phyloP scores from a whole-genome alignment of 2,329 filamentous ascomycete species.

The Fusarium heterosporum region DNA sequence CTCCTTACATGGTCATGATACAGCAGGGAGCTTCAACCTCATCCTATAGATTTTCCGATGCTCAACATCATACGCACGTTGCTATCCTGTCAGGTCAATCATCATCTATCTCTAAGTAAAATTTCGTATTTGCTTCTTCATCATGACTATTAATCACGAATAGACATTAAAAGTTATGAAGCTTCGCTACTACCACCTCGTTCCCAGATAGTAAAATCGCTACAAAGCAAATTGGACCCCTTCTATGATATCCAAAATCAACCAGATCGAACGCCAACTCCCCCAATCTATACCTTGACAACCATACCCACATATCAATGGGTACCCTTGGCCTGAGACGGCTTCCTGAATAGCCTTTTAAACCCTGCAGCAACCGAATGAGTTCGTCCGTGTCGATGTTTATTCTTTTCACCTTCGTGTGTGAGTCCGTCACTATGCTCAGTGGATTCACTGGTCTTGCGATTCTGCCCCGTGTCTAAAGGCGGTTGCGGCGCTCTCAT shows the following conservation, averaged over 20 bases:
- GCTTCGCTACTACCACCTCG: neutral
- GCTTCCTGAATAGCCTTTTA: conserved; percentile 56
- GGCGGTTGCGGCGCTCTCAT: conserved; percentile 18
- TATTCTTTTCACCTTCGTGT: conserved; percentile 17
- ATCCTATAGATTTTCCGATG: neutral
- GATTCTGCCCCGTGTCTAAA: conserved; percentile 4
- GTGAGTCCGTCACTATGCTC: conserved; percentile 7
- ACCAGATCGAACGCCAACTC: neutral
- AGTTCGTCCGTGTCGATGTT: conserved; percentile 44
- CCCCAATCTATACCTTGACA: neutral
- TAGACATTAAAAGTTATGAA: conserved; percentile 11
- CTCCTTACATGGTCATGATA: conserved; percentile 23
- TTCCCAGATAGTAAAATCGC: neutral
- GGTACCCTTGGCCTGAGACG: conserved; percentile 21
- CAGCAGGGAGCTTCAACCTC: neutral
- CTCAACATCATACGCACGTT: neutral
- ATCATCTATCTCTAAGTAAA: conserved; percentile 2
- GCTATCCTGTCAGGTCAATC: neutral
- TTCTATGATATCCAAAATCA: neutral
- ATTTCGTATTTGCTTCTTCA: neutral
- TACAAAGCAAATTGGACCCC: neutral
- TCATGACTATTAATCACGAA: conserved; percentile 5
- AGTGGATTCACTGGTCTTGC: conserved; percentile 17
- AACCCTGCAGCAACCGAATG: conserved; percentile 54
- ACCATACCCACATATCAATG: neutral